These are phyloP conservation scores for Pyricularia pennisetigena DNA, from an alignment of 2,329 filamentous ascomycete genomes.

Conservation along the genomic window DNA sequence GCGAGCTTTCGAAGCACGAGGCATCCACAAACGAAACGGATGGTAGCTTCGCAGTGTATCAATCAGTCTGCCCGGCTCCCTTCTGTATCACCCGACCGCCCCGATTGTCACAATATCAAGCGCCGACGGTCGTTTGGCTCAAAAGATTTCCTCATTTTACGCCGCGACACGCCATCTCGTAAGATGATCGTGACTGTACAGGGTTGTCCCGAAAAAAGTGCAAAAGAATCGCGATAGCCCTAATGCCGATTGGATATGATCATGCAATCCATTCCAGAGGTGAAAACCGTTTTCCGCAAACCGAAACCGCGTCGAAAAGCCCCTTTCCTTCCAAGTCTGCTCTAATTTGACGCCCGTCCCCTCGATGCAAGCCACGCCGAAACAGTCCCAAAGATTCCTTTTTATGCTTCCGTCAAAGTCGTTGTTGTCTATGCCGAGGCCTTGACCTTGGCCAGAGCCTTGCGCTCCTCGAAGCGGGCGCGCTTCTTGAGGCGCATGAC, in stretches of 20 bases:
- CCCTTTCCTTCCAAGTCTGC: background rate
- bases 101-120: background rate
- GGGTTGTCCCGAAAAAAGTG: constrained; percentile 2
- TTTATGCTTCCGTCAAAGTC: background rate
- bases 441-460: constrained; percentile 90
- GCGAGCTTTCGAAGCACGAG: background rate
- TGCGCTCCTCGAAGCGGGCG: constrained; percentile 96
- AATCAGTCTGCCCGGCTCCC: background rate
- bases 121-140: background rate
- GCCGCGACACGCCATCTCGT: constrained; percentile 3
- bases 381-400: constrained; percentile 1
- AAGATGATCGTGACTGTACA: constrained; percentile 3
- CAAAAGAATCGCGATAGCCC: constrained; percentile 6
- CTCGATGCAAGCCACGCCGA: constrained; percentile 1
- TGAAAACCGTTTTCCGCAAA: constrained; percentile 5
- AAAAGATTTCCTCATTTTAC: constrained; percentile 6
- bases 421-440: constrained; percentile 55
- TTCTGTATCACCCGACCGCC: background rate
- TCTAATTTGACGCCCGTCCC: background rate
- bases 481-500: constrained; percentile 99
- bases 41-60: background rate
- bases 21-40: background rate
- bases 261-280: constrained; percentile 5
- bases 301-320: background rate
- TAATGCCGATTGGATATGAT: constrained; percentile 3